Evolutionary conservation across 2,329 filamentous ascomycete species (phyloP).

Genomic region (Colletotrichum falcatum): DNA sequence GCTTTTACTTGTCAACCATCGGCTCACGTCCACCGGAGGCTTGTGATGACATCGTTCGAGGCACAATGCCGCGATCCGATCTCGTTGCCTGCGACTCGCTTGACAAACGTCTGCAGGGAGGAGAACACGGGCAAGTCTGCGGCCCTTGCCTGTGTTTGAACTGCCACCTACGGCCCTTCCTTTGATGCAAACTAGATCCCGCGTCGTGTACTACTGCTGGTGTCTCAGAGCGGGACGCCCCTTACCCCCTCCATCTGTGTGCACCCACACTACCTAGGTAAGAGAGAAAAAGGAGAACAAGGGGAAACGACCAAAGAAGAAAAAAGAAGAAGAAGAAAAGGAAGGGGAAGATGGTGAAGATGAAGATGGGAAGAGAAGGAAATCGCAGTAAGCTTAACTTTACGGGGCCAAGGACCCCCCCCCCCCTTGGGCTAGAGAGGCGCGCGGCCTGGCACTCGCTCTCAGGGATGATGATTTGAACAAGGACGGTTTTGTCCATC

Average conservation of each 20-base stretch:
- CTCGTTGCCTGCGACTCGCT: neutral
- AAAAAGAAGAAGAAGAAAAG: too few species aligned
- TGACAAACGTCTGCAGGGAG: neutral
- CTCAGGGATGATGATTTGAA: neutral
- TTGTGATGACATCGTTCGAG: neutral
- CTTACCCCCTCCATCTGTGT: slow-evolving; percentile 28
- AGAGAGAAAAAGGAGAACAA: neutral
- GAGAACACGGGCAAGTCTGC: neutral
- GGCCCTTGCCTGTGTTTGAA: neutral
- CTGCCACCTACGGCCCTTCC: neutral
- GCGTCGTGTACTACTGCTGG: neutral
- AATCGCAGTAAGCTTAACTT: neutral
- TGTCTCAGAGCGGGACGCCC: slow-evolving; percentile 35
- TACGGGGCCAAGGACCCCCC: neutral
- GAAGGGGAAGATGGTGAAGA: too few species aligned
- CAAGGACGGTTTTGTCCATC: slow-evolving; percentile 2
- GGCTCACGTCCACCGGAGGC: neutral
- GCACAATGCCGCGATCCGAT: neutral
- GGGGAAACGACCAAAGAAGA: neutral
- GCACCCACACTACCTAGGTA: neutral
- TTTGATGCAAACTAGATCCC: slow-evolving; percentile 7
- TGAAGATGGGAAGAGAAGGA: too few species aligned
- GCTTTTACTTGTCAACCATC: neutral
- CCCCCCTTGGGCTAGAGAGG: neutral
- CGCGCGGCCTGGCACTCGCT: neutral